Base-by-base conservation (phyloP, 768 basidiomycete species). In the Naganishia vishniacii region DNA sequence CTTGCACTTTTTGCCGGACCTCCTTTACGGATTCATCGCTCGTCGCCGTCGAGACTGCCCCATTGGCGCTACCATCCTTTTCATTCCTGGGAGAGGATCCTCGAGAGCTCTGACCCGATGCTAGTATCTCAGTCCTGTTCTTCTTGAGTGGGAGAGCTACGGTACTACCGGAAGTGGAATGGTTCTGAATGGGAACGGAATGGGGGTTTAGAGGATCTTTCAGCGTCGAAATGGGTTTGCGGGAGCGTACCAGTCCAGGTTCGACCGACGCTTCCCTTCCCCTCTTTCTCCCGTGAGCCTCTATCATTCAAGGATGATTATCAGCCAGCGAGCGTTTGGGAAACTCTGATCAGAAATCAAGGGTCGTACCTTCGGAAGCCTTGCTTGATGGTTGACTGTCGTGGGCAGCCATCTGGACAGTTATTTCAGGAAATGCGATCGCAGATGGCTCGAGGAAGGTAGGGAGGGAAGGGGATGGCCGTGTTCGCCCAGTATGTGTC, bases 1-100 rank as follows among this genome's bases (percentile, higher is more conserved):
- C 34, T 42, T 64, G 53, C 3, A 64, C 63, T 28, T 64, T 58
- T 47, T 60, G 42, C 41, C 59, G 32, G 31, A 60, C 59, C 31
- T 60, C 59, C 44, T 59, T 48, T 37, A 51, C 41, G 51, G 51
- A 59, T 31, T 64, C 63, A 29, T 64, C 63, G 29, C 41, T 47
- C 8, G 32, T 29, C 11, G 40, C 18, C 7, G 42, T 20, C 11
- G 42, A 11, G 5, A 44, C 9, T 8, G 28, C 37, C 41, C 53
- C 42, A 16, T 48, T 40, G 53, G 41, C 25, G n/a, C n/a, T n/a
- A 26, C 31, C 62, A 37, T 53, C 44, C n/a, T 64, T 46, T 20
- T 15, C 34, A 20, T 40, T 46, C 29, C 28, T 31, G 1, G 62
- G 48, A 0, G 48, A 41, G 20, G 48, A 29, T 23, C 48, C 48